Evolutionary conservation across 164 flowering plant species (phyloP).

Genomic region (Kingdonia uniflora): DNA sequence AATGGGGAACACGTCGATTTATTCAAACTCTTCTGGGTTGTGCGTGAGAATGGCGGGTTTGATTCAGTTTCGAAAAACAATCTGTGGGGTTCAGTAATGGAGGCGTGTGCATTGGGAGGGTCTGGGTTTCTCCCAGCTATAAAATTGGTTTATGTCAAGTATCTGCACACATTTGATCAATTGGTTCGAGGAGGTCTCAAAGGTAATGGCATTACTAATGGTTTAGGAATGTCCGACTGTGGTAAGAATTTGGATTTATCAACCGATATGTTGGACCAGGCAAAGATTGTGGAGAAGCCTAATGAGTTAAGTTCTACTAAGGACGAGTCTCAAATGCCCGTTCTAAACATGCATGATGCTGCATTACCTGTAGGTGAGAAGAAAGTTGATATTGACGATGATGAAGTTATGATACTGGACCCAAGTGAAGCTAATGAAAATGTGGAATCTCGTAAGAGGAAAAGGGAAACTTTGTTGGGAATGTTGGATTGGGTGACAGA

Average conservation of each 20-base stretch:
- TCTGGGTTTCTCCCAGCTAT: slow-evolving; percentile 17
- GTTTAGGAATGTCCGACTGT: slow-evolving; percentile 4
- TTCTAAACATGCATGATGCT: no score
- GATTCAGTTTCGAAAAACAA: slow-evolving; percentile 22
- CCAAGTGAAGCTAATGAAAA: slow-evolving; percentile 10
- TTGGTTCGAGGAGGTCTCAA: slow-evolving; percentile 24
- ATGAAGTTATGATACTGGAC: slow-evolving; percentile 20
- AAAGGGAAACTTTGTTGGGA: slow-evolving; percentile 21
- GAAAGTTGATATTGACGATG: slow-evolving; percentile 11
- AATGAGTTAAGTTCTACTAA: no score
- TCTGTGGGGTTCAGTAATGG: slow-evolving; percentile 38
- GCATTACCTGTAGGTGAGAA: no score
- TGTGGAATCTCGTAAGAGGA: slow-evolving; percentile 31
- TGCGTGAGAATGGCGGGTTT: slow-evolving; percentile 47
- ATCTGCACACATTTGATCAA: slow-evolving; percentile 33
- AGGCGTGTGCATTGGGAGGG: slow-evolving; percentile 33
- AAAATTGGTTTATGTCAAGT: slow-evolving; percentile 52
- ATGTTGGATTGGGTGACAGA: slow-evolving; percentile 50
- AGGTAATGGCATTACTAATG: slow-evolving; percentile 4
- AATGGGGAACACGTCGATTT: slow-evolving; percentile 48
- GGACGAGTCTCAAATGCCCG: no score
- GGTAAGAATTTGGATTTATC: neutral
- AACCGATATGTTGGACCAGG: no score
- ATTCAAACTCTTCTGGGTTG: slow-evolving; percentile 40
- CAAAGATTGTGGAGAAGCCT: no score